Evolutionary conservation across 148 eudicot species (phyloP).

Genomic region (Rhododendron ovatum): DNA sequence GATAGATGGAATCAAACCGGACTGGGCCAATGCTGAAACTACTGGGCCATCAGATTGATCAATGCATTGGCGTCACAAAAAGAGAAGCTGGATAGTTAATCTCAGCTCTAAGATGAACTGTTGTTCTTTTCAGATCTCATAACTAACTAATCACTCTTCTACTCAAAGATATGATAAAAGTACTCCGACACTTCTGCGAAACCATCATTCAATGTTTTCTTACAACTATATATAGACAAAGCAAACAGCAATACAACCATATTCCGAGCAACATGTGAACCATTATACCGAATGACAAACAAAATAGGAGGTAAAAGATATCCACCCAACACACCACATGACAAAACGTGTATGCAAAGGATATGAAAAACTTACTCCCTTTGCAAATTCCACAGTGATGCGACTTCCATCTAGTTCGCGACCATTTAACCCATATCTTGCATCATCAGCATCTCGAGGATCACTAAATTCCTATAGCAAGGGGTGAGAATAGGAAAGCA

Average conservation of each 20-base stretch:
- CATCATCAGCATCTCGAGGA: conserved; percentile 80
- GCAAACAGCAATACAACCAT: not conserved
- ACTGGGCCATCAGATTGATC: not conserved
- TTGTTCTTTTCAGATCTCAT: not conserved
- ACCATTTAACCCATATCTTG: conserved; percentile 53
- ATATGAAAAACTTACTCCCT: conserved; percentile 44
- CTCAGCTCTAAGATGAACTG: not conserved
- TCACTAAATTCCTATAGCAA: conserved; percentile 63
- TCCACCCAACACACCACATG: not conserved
- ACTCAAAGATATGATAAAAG: not conserved
- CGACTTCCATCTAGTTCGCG: conserved; percentile 68
- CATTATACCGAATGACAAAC: not conserved
- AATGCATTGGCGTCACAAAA: not conserved
- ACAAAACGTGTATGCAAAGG: not conserved
- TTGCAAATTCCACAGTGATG: conserved; percentile 56
- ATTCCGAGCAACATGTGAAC: not conserved
- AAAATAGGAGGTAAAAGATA: not conserved
- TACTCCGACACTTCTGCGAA: not conserved
- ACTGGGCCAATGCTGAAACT: not conserved
- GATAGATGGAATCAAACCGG: not conserved
- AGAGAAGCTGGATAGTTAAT: not conserved
- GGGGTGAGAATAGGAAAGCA: conserved; percentile 9
- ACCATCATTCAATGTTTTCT: not conserved
- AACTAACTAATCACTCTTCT: not conserved
- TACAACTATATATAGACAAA: not conserved